Percentiles rank a stretch among this genome's conserved stretches.
Conservation (phyloP, 768 basidiomycete species). For the Suillus spraguei region DNA sequence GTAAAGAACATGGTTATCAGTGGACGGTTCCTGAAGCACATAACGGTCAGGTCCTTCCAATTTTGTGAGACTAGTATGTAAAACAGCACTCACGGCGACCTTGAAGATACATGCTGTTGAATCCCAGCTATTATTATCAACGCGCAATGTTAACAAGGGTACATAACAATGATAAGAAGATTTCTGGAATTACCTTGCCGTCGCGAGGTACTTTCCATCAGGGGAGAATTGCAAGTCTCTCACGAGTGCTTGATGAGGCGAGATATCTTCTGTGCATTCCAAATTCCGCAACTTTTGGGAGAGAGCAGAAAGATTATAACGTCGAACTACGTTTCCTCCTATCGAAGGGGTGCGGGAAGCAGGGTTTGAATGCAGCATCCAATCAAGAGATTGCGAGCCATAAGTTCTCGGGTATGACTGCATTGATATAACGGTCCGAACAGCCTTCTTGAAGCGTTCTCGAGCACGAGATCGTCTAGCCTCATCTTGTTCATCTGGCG, state of each 20-base stretch:
- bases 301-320: not conserved
- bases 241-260: constrained; percentile 54
- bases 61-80: not conserved
- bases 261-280: constrained; percentile 43
- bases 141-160: constrained; percentile 10
- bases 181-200: constrained; percentile 42
- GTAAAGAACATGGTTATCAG: constrained; percentile 49
- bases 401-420: constrained; percentile 17
- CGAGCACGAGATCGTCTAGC: constrained; percentile 32
- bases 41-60: constrained; percentile 17
- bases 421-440: constrained; percentile 50
- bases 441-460: constrained; percentile 43
- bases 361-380: not conserved
- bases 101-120: constrained; percentile 51
- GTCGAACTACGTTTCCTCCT: not conserved
- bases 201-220: constrained; percentile 53
- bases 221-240: constrained; percentile 59
- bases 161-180: constrained; percentile 8
- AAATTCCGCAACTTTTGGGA: constrained; percentile 41
- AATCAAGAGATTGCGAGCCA: not conserved
- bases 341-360: not conserved
- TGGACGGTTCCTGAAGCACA: constrained; percentile 40
- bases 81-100: constrained; percentile 41
- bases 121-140: constrained; percentile 45
- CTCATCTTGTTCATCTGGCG: constrained; percentile 27